These are phyloP conservation scores for Schwanniomyces sp. DNA, from an alignment of 805 yeast genomes.

Conservation along the genomic window DNA sequence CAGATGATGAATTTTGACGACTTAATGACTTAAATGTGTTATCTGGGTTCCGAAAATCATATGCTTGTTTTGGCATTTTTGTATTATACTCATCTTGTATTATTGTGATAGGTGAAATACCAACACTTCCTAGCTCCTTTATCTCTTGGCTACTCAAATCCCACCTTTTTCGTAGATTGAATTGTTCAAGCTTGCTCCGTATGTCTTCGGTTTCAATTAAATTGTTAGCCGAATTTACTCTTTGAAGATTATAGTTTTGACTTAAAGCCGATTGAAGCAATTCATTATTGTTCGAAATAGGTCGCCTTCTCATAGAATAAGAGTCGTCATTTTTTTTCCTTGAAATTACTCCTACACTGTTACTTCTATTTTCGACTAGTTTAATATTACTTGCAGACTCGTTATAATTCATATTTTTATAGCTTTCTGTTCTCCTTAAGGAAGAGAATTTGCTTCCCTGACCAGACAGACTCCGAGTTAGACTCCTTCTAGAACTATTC, in stretches of 20 bases:
- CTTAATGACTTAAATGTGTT: conserved; percentile 14
- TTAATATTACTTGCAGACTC: neutral
- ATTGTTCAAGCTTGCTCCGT: neutral
- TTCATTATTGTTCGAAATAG: conserved; percentile 3
- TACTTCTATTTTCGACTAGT: neutral
- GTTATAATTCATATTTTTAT: neutral
- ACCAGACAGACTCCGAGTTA: neutral
- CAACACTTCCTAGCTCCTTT: neutral
- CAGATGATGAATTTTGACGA: neutral
- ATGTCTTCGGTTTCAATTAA: neutral
- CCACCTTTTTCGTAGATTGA: neutral
- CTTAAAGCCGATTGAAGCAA: conserved; percentile 11
- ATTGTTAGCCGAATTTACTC: conserved; percentile 7
- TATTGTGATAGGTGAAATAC: conserved; percentile 28
- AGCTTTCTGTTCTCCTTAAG: neutral
- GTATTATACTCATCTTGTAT: conserved; percentile 25
- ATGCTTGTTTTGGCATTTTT: neutral
- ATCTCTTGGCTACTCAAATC: neutral
- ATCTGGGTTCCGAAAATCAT: conserved; percentile 12
- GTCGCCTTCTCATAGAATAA: conserved; percentile 1
- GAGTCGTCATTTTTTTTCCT: neutral
- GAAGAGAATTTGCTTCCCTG: neutral
- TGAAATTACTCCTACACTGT: neutral
- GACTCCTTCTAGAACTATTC: neutral
- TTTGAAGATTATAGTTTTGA: conserved; percentile 8